A percentile compares a stretch with the other conserved stretches of the same genome.
phyloP scores from a whole-genome alignment of 345 rosid genomes.

The Eucalyptus regnans region DNA sequence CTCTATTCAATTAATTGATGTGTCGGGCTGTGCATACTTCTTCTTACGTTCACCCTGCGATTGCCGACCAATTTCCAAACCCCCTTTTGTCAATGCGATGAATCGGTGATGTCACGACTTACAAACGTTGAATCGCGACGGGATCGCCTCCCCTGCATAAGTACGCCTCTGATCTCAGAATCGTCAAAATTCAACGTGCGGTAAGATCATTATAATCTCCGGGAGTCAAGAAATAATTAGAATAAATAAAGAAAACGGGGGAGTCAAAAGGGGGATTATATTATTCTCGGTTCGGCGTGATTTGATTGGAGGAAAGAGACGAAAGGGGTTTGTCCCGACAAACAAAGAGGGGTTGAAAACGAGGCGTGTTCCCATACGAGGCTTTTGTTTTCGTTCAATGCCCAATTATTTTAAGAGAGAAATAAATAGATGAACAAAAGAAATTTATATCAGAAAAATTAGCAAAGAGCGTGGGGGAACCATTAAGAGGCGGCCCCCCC shows the following conservation, averaged over 20 bases:
- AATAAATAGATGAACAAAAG: neutral
- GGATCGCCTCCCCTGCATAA: neutral
- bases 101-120: neutral
- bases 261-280: neutral
- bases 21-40: neutral
- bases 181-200: neutral
- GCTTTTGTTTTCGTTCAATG: neutral
- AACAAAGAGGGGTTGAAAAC: neutral
- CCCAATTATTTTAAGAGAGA: neutral
- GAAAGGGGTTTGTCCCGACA: neutral
- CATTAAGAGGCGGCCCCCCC: neutral
- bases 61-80: neutral
- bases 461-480: neutral
- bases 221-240: neutral
- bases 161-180: neutral
- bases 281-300: neutral
- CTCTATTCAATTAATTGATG: neutral
- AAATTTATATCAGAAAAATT: neutral
- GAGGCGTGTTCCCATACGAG: neutral
- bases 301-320: neutral
- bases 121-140: neutral
- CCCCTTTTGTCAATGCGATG: neutral
- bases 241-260: neutral
- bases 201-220: neutral
- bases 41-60: neutral